Base-by-base conservation (phyloP, 1,284 basidiomycete species). In the Sporisorium reilianum region DNA sequence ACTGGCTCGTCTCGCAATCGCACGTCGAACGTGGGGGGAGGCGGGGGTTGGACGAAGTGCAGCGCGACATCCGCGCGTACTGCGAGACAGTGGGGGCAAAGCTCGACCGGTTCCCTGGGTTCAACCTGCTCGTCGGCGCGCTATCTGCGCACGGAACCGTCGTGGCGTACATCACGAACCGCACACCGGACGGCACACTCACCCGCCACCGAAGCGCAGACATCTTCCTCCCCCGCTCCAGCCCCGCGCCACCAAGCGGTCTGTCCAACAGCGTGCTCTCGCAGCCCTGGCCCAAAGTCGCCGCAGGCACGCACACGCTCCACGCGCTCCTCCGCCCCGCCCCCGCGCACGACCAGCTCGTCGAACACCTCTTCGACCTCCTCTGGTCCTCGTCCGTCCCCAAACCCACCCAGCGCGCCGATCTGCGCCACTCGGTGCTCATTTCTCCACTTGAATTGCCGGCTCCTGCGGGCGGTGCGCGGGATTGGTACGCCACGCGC, bases 71-170 rank as follows among this genome's bases (percentile, higher is more conserved):
- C 0, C 16, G 44, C 16, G 14, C 25, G 11, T 80, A 75, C 28
- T 26, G 79, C 3, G 11, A 23, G 7, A 34, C 36, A 0, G 41
- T 77, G 2, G 46, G 23, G 0, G 26, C 3, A 3, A 62, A 50
- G 48, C 34, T 58, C 40, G 72, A 71, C 16, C 22, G 64, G 10
- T 80, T 28, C 28, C 70, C 79, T 0, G 80, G 80, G 2, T 82
- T 82, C 55, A 82, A 80, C 48, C 49, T 82, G 10, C 38, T 82
- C 16, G 46, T 79, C 3, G 79, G 79, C 0, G 16, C 52, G 0
- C 10, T 65, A 7, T 53, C 57, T 1, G n/a, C 18, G 0, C 22
- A 54, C 1, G 57, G 61, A 0, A 51, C 38, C 1, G 61, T 55
- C 0, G 55, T 77, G 0, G 75, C 66, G 5, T 75, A 79, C 23